These are phyloP conservation scores for Pseudocercospora fijiensis DNA, from an alignment of 2,329 filamentous ascomycete species.

Conservation along the genomic window DNA sequence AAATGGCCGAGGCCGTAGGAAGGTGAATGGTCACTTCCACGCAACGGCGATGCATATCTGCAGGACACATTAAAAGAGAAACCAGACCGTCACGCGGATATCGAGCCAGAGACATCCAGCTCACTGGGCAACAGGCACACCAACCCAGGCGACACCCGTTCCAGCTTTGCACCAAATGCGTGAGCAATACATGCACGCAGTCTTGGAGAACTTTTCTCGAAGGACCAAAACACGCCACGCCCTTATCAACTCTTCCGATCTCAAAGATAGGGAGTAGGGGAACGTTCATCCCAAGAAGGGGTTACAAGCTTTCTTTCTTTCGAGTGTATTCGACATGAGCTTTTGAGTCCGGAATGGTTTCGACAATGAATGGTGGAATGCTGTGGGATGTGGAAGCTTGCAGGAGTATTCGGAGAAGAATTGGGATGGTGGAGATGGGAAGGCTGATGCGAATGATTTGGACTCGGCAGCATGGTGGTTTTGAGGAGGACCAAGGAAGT, in stretches of 20 bases:
- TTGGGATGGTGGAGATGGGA: conserved; percentile 26
- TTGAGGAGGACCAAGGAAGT: conserved; percentile 36
- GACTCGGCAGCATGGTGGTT: conserved; percentile 47
- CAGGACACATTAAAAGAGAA: too few species aligned
- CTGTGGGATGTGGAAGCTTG: conserved; percentile 36
- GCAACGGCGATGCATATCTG: too few species aligned
- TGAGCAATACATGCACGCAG: too few species aligned
- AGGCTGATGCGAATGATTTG: conserved; percentile 42
- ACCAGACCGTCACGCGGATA: too few species aligned
- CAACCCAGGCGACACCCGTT: too few species aligned
- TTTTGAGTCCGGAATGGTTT: conserved; percentile 44
- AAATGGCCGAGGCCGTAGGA: too few species aligned
- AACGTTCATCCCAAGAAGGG: conserved; percentile 33
- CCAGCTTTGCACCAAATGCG: too few species aligned
- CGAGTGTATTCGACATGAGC: conserved; percentile 45
- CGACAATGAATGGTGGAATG: conserved; percentile 41
- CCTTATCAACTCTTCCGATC: conserved; percentile 46
- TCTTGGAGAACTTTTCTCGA: conserved; percentile 49
- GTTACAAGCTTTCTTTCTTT: conserved; percentile 41
- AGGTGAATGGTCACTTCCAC: too few species aligned
- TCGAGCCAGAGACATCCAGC: too few species aligned
- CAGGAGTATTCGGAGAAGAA: conserved; percentile 37
- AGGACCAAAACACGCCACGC: conserved; percentile 53
- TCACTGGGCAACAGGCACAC: too few species aligned
- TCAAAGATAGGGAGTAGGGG: conserved; percentile 39